Evolutionary conservation across 2,329 filamentous ascomycete genomes (phyloP).

Genomic region (Thelonectria discophora): DNA sequence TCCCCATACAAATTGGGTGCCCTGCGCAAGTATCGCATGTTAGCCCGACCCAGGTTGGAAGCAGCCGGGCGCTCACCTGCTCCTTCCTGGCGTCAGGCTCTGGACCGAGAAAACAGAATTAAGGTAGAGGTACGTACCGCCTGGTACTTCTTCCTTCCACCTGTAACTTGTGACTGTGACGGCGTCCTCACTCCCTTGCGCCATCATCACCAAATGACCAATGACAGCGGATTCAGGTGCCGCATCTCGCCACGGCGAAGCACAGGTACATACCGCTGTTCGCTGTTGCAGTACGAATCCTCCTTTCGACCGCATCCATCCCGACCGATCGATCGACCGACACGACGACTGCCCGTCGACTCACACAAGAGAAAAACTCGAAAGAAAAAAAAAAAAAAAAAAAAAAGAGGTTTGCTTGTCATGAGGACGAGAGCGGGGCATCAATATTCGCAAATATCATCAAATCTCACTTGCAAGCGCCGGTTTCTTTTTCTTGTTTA

Average conservation of each 20-base stretch:
- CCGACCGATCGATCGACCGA: neutral
- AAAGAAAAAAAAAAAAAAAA: neutral
- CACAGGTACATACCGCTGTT: too few relatives aligned
- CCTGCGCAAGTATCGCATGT: neutral
- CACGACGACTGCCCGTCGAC: neutral
- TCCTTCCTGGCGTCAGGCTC: constrained; percentile 18
- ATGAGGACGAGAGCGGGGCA: constrained; percentile 24
- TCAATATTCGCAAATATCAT: constrained; percentile 25
- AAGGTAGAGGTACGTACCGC: neutral
- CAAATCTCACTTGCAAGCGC: constrained; percentile 34
- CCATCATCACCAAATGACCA: neutral
- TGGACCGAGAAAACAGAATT: neutral
- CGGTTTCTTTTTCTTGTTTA: constrained; percentile 28
- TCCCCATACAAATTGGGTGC: neutral
- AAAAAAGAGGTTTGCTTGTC: neutral
- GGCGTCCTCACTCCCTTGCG: too few relatives aligned
- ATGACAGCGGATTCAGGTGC: neutral
- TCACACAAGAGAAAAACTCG: constrained; percentile 3
- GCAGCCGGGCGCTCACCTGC: neutral
- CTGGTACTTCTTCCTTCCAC: neutral
- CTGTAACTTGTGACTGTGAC: neutral
- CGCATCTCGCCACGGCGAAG: neutral
- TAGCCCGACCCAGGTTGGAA: neutral
- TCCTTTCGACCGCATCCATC: neutral
- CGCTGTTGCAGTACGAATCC: neutral